Conservation (phyloP, 352 stramenopile genomes). For the Pythium dissotocum region DNA sequence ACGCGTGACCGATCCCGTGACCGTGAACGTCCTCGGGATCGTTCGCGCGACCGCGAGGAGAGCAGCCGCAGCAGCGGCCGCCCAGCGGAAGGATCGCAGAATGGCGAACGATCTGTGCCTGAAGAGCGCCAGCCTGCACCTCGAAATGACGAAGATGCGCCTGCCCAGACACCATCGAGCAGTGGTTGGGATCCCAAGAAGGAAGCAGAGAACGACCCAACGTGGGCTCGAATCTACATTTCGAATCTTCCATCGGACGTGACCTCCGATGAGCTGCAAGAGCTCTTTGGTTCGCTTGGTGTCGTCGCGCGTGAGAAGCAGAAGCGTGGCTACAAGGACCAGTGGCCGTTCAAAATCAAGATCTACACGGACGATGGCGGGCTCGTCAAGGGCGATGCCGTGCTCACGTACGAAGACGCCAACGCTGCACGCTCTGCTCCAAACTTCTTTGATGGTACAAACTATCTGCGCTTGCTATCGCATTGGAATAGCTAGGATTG, state of each 20-base stretch:
- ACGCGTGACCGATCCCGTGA: conserved; percentile 20
- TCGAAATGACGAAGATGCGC: conserved; percentile 14
- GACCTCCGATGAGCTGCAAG: conserved; percentile 79
- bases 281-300: conserved; percentile 84
- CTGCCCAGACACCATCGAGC: conserved; percentile 21
- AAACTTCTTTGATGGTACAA: conserved; percentile 79
- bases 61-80: conserved; percentile 7
- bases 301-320: conserved; percentile 85
- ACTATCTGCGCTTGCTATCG: background rate
- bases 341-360: conserved; percentile 92
- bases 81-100: conserved; percentile 1
- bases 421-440: conserved; percentile 81
- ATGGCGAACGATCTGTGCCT: conserved; percentile 25
- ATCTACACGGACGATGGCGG: conserved; percentile 81
- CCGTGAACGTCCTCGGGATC: conserved; percentile 25
- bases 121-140: conserved; percentile 13
- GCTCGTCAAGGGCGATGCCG: conserved; percentile 77
- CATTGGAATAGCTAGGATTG: background rate
- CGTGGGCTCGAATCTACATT: conserved; percentile 88
- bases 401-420: conserved; percentile 84
- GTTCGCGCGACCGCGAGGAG: conserved; percentile 33
- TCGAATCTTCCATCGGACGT: conserved; percentile 77
- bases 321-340: conserved; percentile 86
- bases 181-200: conserved; percentile 71
- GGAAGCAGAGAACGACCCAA: conserved; percentile 77